Evolutionary conservation across 2,329 filamentous ascomycete species (phyloP), one percentile per base, ranked within the genome.

Genomic region (Fusarium dimerum): DNA sequence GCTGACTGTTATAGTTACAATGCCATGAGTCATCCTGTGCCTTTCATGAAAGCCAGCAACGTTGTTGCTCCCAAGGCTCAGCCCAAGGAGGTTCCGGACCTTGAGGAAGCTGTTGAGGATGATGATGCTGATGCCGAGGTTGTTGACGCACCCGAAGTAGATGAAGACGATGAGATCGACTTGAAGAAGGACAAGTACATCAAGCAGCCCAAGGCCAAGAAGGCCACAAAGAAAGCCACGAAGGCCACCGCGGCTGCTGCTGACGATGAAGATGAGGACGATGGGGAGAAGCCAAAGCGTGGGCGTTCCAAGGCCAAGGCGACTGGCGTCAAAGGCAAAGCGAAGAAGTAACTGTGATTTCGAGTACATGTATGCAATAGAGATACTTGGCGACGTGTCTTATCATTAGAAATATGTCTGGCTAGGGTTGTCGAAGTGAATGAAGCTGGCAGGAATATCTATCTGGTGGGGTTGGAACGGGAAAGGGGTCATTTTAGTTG

Each of bases 151-250:
- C 81, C 75, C 2, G 83, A 85, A 40, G 84, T 80, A 1, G 87
- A 87, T 1, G 88, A 89, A 0, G 87, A 90, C 12, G 89, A 92
- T 32, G 58, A 65, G 48, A 76, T 86, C n/a, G 91, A 96, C 68
- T 71, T 97, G 47, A 91, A 88, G 66, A 96, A 93, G 68, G 94
- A 99, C 73, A 97, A 97, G 72, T 97, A 96, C 66, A 92, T 97
- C 69, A 96, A 94, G 71, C 82, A 88, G 68, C 90, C 93, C 12
- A 97, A 96, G 79, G 85, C 73, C 5, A 84, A 84, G 66, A 82
- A 84, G 68, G 39, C 65, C 7, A 66, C 72, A n/a, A 77, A 77
- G 65, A 77, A 75, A 59, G 55, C 70, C 1, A 73, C 55, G 42
- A 78, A 78, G 50, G 73, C 71, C 32, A 72, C 69, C 41, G 73